Percentiles rank a stretch among this genome's conserved stretches.
Conservation (phyloP, 2,329 filamentous ascomycete species). For the Emergomyces orientalis region DNA sequence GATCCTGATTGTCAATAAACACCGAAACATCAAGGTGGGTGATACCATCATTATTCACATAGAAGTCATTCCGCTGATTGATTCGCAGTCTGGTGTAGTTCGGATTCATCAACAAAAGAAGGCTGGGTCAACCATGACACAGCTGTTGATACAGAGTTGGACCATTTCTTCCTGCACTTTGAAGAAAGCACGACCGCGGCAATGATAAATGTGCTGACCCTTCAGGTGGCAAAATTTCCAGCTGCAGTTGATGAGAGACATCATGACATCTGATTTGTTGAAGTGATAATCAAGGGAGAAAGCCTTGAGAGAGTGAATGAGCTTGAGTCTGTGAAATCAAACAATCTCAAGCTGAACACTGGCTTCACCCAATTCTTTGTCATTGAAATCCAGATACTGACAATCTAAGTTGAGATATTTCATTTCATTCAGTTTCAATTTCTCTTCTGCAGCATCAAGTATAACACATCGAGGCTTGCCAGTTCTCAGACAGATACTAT, state of each 20-base stretch:
- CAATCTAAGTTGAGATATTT: constrained; percentile 11
- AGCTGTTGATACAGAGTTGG: constrained; percentile 19
- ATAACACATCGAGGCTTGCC: constrained; percentile 19
- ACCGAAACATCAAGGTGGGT: constrained; percentile 9
- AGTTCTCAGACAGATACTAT: constrained; percentile 21
- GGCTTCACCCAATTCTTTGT: constrained; percentile 19
- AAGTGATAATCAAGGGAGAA: constrained; percentile 26
- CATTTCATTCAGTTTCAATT: constrained; percentile 13
- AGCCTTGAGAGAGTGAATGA: constrained; percentile 23
- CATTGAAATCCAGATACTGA: constrained; percentile 25
- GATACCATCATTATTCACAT: neutral
- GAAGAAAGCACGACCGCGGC: constrained; percentile 26
- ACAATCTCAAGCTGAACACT: constrained; percentile 19
- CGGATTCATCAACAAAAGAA: constrained; percentile 21
- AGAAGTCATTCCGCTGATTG: constrained; percentile 12
- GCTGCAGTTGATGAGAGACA: constrained; percentile 21
- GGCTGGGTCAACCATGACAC: constrained; percentile 17
- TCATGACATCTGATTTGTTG: constrained; percentile 16
- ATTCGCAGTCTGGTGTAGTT: constrained; percentile 18
- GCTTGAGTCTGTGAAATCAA: constrained; percentile 23
- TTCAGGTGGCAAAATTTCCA: constrained; percentile 24
- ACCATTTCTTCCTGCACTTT: constrained; percentile 21
- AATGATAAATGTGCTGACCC: constrained; percentile 23
- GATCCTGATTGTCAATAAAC: constrained; percentile 13
- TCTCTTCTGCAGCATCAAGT: constrained; percentile 19